Conservation (phyloP, 495 filamentous ascomycete species). For the Hypoxylon fuscum region DNA sequence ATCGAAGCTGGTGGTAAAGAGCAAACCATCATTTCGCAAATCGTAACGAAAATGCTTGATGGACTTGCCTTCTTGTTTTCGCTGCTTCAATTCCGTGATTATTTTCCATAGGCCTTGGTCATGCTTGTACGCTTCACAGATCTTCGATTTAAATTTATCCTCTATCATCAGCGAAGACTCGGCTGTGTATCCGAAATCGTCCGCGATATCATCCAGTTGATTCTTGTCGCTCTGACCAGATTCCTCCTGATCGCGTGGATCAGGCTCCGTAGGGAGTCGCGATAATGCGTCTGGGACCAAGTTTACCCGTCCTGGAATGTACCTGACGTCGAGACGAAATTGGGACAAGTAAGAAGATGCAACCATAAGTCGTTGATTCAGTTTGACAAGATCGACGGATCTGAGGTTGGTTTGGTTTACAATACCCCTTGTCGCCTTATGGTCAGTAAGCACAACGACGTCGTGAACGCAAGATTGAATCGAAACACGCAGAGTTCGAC, state of each 20-base stretch:
- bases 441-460: background rate
- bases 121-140: background rate
- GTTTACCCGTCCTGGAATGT: conserved; percentile 2
- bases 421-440: background rate
- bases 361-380: background rate
- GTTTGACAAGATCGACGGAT: background rate
- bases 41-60: too few species aligned
- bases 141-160: too few species aligned
- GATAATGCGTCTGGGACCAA: conserved; percentile 7
- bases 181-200: conserved; percentile 8
- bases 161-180: too few species aligned
- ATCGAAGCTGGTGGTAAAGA: too few species aligned
- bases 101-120: too few species aligned
- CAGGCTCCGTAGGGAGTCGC: background rate
- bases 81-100: too few species aligned
- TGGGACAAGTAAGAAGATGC: background rate
- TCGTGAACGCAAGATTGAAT: background rate
- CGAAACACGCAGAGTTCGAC: background rate
- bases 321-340: background rate
- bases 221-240: background rate
- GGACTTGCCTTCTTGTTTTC: too few species aligned
- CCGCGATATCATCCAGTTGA: background rate
- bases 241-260: background rate
- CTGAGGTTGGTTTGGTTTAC: background rate
- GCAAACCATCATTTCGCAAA: too few species aligned